Percentiles rank a stretch among this genome's conserved stretches.
Evolutionary conservation across 2,329 filamentous ascomycete species (phyloP).

Genomic region (Xylariaceae sp.): DNA sequence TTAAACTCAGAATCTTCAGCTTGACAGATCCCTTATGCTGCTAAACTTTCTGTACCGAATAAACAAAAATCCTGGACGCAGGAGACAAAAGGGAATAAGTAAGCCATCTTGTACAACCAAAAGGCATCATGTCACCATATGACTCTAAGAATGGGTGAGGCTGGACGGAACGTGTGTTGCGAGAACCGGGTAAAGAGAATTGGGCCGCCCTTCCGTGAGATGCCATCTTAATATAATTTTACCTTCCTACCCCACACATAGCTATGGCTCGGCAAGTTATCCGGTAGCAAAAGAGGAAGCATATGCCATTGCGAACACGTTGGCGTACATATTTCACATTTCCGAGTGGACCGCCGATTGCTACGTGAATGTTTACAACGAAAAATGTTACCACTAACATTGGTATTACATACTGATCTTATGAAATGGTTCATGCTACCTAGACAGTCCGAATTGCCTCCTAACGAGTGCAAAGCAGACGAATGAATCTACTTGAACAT

Average conservation of each 20-base stretch:
- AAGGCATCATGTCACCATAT: constrained; percentile 22
- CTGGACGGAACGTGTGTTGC: constrained; percentile 23
- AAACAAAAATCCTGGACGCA: background rate
- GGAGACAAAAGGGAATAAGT: background rate
- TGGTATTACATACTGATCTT: background rate
- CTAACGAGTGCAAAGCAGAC: constrained; percentile 34
- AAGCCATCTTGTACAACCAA: constrained; percentile 3
- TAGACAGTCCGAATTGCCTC: constrained; percentile 33
- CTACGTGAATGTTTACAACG: background rate
- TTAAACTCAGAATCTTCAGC: background rate
- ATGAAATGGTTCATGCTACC: constrained; percentile 34
- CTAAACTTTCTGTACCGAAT: background rate
- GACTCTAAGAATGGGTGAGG: constrained; percentile 6
- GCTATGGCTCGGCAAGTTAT: constrained; percentile 8
- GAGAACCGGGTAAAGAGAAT: constrained; percentile 24
- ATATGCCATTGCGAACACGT: background rate
- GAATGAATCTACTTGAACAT: constrained; percentile 35
- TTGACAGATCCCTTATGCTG: background rate
- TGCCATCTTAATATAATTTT: background rate
- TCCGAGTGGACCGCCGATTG: background rate
- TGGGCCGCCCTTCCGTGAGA: constrained; percentile 6
- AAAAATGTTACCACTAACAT: too few species aligned
- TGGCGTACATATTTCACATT: background rate
- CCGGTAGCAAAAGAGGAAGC: background rate
- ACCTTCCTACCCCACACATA: background rate